Conservation (phyloP, 2,329 filamentous ascomycete species). For the Diaporthe nobilis region DNA sequence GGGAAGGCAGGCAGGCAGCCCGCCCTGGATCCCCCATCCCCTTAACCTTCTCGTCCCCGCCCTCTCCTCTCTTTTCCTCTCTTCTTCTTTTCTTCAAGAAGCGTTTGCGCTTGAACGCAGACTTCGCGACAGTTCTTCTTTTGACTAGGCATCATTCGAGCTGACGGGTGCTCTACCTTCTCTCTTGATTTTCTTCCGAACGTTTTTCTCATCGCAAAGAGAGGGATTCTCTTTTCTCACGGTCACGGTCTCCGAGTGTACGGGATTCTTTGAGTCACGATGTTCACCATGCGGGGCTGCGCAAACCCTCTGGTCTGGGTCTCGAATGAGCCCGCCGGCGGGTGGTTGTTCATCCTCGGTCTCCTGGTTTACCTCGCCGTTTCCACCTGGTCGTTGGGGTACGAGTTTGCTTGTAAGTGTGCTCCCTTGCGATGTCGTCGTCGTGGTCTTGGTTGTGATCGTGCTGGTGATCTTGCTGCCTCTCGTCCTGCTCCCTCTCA, state of each 20-base stretch:
- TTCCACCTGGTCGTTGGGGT: slow-evolving; percentile 32
- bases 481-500: not conserved
- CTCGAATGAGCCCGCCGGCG: not conserved
- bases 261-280: slow-evolving; percentile 17
- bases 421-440: not conserved
- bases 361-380: slow-evolving; percentile 34
- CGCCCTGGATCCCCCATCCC: not conserved
- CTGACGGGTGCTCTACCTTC: slow-evolving; percentile 15
- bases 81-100: slow-evolving; percentile 13
- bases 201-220: slow-evolving; percentile 10
- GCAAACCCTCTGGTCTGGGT: not conserved
- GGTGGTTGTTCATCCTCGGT: slow-evolving; percentile 23
- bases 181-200: slow-evolving; percentile 16
- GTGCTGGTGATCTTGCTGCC: not conserved
- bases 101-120: slow-evolving; percentile 10
- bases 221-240: not conserved
- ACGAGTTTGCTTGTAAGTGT: slow-evolving; percentile 36
- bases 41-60: not conserved
- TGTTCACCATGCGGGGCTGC: not conserved
- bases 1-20: not conserved
- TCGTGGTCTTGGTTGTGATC: not conserved
- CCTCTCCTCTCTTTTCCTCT: not conserved
- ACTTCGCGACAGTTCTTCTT: slow-evolving; percentile 8
- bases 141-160: slow-evolving; percentile 27
- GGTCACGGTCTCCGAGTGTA: slow-evolving; percentile 12